Conservation (phyloP, 2,329 filamentous ascomycete genomes). For the Thermothelomyces thermophilus region DNA sequence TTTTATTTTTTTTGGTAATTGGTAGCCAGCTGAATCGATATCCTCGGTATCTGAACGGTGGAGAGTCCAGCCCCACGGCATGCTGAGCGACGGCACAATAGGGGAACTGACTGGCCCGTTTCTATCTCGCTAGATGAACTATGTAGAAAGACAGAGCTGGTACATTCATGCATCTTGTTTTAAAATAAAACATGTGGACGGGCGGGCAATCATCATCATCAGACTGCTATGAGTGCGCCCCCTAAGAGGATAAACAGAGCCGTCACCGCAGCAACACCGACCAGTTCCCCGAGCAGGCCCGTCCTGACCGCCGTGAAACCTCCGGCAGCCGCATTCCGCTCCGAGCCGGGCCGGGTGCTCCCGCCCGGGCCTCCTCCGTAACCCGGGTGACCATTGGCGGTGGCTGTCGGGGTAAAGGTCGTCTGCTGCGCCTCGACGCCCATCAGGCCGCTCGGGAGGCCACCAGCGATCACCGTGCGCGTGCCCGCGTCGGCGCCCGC, state of each 20-base stretch:
- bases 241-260: slow-evolving; percentile 2
- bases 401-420: slow-evolving; percentile 14
- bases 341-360: background rate
- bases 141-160: background rate
- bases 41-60: background rate
- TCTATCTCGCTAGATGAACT: background rate
- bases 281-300: background rate
- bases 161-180: background rate
- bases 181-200: background rate
- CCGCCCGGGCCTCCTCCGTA: no score
- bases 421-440: slow-evolving; percentile 37
- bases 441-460: slow-evolving; percentile 36
- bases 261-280: slow-evolving; percentile 4
- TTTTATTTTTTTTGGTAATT: background rate
- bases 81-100: no score
- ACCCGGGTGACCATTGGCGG: no score
- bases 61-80: no score
- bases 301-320: background rate
- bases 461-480: slow-evolving; percentile 23
- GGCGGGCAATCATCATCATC: background rate
- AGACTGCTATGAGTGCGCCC: background rate
- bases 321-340: slow-evolving; percentile 2
- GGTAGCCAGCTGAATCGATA: background rate
- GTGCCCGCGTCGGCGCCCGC: background rate
- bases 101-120: no score